Evolutionary conservation across 2,329 filamentous ascomycete genomes (phyloP).

Genomic region (Penicillium oxalicum): DNA sequence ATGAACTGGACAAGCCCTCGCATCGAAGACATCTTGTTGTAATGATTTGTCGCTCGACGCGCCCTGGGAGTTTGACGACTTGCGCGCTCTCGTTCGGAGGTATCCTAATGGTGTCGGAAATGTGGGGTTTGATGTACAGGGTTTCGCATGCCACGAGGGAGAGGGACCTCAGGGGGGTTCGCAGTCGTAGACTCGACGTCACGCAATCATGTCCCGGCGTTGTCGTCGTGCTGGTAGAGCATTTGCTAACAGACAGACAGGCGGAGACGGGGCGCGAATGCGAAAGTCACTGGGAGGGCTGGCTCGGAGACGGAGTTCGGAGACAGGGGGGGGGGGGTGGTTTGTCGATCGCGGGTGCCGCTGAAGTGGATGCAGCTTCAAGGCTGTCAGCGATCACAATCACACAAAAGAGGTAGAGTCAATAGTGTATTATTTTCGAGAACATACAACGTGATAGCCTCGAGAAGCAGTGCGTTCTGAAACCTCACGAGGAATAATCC

Average conservation of each 20-base stretch:
- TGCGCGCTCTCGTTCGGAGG: neutral
- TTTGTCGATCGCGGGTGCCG: neutral
- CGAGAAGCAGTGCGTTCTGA: too few relatives aligned
- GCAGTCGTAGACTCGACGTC: conserved; percentile 19
- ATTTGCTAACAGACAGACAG: conserved; percentile 15
- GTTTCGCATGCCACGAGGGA: conserved; percentile 21
- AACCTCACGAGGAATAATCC: too few relatives aligned
- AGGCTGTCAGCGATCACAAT: too few relatives aligned
- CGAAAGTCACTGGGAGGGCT: too few relatives aligned
- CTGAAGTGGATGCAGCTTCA: too few relatives aligned
- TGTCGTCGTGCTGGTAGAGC: conserved; percentile 14
- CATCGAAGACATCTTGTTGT: conserved; percentile 42
- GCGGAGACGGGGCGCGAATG: too few relatives aligned
- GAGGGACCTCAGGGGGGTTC: conserved; percentile 19
- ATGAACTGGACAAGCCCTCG: conserved; percentile 93
- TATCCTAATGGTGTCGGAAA: neutral
- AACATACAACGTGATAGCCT: too few relatives aligned
- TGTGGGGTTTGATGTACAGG: conserved; percentile 14
- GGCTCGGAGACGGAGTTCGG: too few relatives aligned
- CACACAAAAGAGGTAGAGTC: too few relatives aligned
- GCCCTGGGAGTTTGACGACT: neutral
- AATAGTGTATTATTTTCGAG: too few relatives aligned
- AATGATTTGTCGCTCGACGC: neutral
- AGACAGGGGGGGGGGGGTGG: neutral
- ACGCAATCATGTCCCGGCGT: conserved; percentile 28